Conservation (phyloP, 495 filamentous ascomycete genomes). For the Stereocaulon alpinum region DNA sequence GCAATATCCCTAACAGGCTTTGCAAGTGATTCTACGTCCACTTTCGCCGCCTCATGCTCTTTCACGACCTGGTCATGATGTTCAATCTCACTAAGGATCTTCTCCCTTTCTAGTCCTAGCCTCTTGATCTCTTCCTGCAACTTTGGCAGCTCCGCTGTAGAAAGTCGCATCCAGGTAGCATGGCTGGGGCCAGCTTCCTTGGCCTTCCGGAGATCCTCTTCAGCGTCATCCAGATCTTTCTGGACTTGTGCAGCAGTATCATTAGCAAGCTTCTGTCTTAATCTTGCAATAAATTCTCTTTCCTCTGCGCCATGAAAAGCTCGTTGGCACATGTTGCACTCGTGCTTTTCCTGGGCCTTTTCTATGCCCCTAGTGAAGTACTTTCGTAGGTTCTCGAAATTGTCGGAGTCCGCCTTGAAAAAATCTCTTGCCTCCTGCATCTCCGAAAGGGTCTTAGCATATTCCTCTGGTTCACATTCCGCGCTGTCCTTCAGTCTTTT, state of each 20-base stretch:
- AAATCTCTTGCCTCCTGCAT: constrained; percentile 51
- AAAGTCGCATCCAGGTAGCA: constrained; percentile 61
- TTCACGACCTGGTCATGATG: constrained; percentile 59
- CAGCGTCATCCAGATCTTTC: constrained; percentile 39
- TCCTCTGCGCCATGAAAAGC: constrained; percentile 52
- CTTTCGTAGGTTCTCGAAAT: constrained; percentile 48
- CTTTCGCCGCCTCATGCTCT: constrained; percentile 51
- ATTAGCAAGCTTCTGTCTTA: constrained; percentile 49
- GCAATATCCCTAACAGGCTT: constrained; percentile 69
- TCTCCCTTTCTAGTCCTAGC: constrained; percentile 43
- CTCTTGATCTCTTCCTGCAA: constrained; percentile 51
- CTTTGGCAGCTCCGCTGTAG: constrained; percentile 57
- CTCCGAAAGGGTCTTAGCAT: constrained; percentile 40
- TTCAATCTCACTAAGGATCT: constrained; percentile 57
- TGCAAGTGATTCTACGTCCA: constrained; percentile 63
- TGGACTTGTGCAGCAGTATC: constrained; percentile 42
- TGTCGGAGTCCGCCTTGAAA: constrained; percentile 51
- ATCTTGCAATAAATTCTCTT: constrained; percentile 47
- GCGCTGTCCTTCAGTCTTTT: constrained; percentile 40
- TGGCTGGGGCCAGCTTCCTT: constrained; percentile 53
- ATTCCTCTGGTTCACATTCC: constrained; percentile 44
- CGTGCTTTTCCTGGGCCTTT: constrained; percentile 47
- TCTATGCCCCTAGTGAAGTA: constrained; percentile 55
- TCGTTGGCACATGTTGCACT: constrained; percentile 61
- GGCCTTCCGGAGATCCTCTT: constrained; percentile 46